phyloP scores from a whole-genome alignment of 163 green algal species.

The Scenedesmus sp. region DNA sequence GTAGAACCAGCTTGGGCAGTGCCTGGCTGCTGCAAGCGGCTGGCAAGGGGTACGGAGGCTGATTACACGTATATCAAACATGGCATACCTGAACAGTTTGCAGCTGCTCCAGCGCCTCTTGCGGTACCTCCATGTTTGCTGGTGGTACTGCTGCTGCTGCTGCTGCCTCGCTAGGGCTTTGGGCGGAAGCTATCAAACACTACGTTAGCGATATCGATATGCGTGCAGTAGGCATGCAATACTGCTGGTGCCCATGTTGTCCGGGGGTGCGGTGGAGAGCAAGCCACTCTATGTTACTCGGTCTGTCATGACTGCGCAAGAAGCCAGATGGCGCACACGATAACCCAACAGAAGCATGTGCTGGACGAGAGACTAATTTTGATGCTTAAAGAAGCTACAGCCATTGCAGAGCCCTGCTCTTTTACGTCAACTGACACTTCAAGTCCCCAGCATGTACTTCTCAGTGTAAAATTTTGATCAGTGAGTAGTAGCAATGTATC shows the following conservation, averaged over 20 bases:
- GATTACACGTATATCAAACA: neutral
- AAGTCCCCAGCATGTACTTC: neutral
- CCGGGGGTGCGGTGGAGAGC: neutral
- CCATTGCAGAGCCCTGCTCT: neutral
- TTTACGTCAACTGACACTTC: neutral
- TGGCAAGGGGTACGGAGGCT: too few relatives aligned
- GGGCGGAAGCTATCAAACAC: neutral
- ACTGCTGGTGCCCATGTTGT: neutral
- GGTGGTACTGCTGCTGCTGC: neutral
- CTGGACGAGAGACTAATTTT: neutral
- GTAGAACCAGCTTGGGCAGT: neutral
- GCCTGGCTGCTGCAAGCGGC: neutral
- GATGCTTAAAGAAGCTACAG: neutral
- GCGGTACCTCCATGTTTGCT: slow-evolving; percentile 43
- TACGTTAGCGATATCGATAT: too few relatives aligned
- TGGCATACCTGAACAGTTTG: neutral
- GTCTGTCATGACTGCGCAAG: slow-evolving; percentile 15
- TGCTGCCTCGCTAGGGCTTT: neutral
- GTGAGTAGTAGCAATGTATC: neutral
- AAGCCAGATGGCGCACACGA: neutral
- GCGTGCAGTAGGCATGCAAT: neutral
- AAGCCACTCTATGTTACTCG: neutral
- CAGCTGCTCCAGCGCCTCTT: slow-evolving; percentile 36
- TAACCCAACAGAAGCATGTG: neutral
- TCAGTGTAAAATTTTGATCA: neutral